phyloP scores from a whole-genome alignment of 2,329 filamentous ascomycete genomes.

The Colletotrichum sp. region DNA sequence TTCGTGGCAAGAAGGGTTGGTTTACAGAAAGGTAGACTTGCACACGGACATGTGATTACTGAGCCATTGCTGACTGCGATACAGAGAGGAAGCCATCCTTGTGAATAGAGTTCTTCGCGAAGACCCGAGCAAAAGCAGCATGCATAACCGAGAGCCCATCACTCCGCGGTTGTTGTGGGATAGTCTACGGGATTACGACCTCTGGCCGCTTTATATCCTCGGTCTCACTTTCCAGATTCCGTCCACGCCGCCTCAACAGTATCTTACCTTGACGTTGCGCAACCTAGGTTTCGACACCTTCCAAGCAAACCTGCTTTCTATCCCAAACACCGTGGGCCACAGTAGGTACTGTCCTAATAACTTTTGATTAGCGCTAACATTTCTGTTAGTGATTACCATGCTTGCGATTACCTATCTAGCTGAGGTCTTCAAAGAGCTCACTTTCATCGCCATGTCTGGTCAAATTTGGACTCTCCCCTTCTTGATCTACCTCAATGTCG shows the following conservation, averaged over 20 bases:
- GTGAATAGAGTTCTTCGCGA: conserved; percentile 65
- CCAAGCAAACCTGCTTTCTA: conserved; percentile 66
- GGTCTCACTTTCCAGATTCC: conserved; percentile 62
- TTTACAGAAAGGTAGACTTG: conserved; percentile 52
- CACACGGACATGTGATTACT: not conserved
- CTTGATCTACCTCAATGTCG: conserved; percentile 51
- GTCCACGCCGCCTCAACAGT: conserved; percentile 50
- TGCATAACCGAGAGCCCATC: conserved; percentile 66
- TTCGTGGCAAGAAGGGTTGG: conserved; percentile 61
- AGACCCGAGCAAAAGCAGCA: conserved; percentile 63
- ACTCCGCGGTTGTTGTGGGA: conserved; percentile 55
- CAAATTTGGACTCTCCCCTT: conserved; percentile 68
- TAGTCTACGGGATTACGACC: conserved; percentile 55
- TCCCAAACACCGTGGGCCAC: conserved; percentile 51
- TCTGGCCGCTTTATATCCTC: conserved; percentile 56
- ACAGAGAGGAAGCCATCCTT: conserved; percentile 61
- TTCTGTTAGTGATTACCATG: conserved; percentile 41
- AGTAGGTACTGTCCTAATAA: conserved; percentile 18
- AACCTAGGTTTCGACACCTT: conserved; percentile 65
- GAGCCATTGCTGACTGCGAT: not conserved
- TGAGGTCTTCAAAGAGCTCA: conserved; percentile 54
- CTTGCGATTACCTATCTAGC: conserved; percentile 49
- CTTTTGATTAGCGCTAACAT: not conserved
- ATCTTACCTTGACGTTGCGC: conserved; percentile 64
- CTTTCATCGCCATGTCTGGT: conserved; percentile 47